These are phyloP conservation scores for Amanita thiersii DNA, from an alignment of 768 basidiomycete species.

Conservation along the genomic window DNA sequence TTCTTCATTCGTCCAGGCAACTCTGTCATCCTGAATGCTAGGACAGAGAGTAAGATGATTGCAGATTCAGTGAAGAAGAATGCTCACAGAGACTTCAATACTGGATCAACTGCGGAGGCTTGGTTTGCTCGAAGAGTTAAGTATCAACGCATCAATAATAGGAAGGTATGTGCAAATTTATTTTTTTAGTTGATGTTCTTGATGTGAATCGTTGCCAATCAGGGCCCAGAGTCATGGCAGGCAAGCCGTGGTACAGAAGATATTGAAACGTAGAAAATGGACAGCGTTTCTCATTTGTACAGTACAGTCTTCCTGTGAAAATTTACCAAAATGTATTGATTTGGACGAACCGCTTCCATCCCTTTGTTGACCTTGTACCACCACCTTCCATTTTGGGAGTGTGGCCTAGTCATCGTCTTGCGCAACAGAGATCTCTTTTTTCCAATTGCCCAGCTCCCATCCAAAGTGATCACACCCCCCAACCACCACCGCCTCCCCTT, in stretches of 20 bases:
- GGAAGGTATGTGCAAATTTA: constrained; percentile 13
- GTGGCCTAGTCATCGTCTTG: too few species aligned
- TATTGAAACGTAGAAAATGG: constrained; percentile 6
- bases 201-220: not conserved
- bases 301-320: too few species aligned
- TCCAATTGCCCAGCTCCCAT: too few species aligned
- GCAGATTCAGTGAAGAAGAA: constrained; percentile 28
- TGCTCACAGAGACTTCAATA: constrained; percentile 13
- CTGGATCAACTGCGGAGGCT: constrained; percentile 19
- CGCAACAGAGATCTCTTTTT: too few species aligned
- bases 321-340: too few species aligned
- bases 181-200: not conserved
- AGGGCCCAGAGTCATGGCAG: constrained; percentile 11
- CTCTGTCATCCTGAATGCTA: constrained; percentile 33
- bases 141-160: constrained; percentile 14
- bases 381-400: too few species aligned
- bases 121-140: constrained; percentile 20
- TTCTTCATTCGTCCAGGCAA: constrained; percentile 53
- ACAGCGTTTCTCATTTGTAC: too few species aligned
- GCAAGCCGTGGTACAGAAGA: constrained; percentile 14
- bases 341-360: too few species aligned
- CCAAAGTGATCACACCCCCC: too few species aligned
- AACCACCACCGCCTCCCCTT: too few species aligned
- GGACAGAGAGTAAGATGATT: constrained; percentile 36
- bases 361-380: too few species aligned